Percentiles rank a stretch among this genome's conserved stretches.
phyloP scores from a whole-genome alignment of 2,329 filamentous ascomycete genomes.

The Cladobotryum protrusum region DNA sequence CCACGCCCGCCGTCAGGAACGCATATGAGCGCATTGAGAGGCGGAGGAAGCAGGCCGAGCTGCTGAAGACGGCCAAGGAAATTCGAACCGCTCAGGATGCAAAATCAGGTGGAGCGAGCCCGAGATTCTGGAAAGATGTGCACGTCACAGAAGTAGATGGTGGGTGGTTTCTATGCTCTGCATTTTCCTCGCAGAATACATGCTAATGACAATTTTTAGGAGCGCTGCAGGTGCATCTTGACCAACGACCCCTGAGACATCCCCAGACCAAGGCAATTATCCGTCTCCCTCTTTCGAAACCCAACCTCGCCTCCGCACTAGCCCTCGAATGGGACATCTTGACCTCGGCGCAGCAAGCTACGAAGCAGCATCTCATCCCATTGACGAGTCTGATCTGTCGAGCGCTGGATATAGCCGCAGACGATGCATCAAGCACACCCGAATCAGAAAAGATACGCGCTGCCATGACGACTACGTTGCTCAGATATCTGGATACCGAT shows the following conservation, averaged over 20 bases:
- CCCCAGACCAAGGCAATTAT: conserved; percentile 66
- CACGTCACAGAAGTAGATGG: conserved; percentile 60
- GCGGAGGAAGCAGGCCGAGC: conserved; percentile 47
- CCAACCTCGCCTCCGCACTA: conserved; percentile 74
- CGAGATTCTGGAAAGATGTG: conserved; percentile 87
- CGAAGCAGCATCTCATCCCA: conserved; percentile 82
- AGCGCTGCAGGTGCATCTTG: conserved; percentile 62
- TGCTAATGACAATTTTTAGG: conserved; percentile 24
- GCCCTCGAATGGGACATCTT: conserved; percentile 92
- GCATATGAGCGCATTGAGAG: conserved; percentile 42
- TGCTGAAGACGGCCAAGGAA: conserved; percentile 47
- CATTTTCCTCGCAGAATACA: not conserved
- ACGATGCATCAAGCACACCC: conserved; percentile 43
- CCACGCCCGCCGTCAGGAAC: conserved; percentile 37
- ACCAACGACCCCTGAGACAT: conserved; percentile 71
- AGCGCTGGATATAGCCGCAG: conserved; percentile 70
- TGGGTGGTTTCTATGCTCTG: conserved; percentile 27
- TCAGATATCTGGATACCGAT: conserved; percentile 89
- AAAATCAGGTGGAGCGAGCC: conserved; percentile 46
- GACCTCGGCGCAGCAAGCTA: conserved; percentile 72
- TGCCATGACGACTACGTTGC: conserved; percentile 59
- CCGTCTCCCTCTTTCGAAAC: conserved; percentile 66
- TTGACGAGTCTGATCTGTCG: conserved; percentile 80
- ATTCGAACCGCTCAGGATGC: conserved; percentile 32
- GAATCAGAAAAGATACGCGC: conserved; percentile 49